Evolutionary conservation across 129 eudicot species (phyloP), one percentile per base, ranked within the genome.

Genomic region (Smallanthus sonchifolius): DNA sequence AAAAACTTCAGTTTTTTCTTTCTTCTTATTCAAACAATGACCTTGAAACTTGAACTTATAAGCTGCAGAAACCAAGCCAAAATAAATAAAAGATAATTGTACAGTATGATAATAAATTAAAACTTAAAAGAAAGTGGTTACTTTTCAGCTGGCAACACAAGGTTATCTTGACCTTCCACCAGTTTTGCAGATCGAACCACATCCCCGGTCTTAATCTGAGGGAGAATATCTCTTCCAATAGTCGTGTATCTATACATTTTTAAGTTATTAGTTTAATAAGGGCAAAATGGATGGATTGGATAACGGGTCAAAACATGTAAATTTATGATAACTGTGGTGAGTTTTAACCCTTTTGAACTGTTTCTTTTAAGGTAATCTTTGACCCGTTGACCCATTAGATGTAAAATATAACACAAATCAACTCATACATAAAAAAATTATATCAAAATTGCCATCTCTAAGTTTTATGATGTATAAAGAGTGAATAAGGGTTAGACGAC

Each of bases 121-220:
- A 35, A 66, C 42, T 40, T 57, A 15, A 45, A 47, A 69, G 2
- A 56, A 19, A 67, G 69, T 14, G 57, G 8, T 79, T 74, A 86
- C 79, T 82, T 85, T 68, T 86, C 86, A 19, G 70, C 77, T 5
- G 95, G 97, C 76, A 91, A 59, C 74, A 89, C 73, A 28, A 95
- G 97, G 83, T 88, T 89, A 55, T 95, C 97, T 76, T 81, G 86
- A 72, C 99, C 99, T 81, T 91, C 94, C 63, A 95, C 83, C 49
- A 95, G 83, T 84, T 87, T 95, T 62, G 95, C 99, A 55, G 94
- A 95, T 71, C 79, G 81, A 63, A 95, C 85, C 24, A 95, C 56
- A 67, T 95, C 99, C 11, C 99, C 99, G 0, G 83, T 81, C 77
- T 95, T 95, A 16, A 95, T 85, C 84, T 91, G 90, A 75, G 95